Evolutionary conservation across 208 protist genomes (phyloP), one percentile per base, ranked within the genome.

Genomic region (Spongospora subterranea): DNA sequence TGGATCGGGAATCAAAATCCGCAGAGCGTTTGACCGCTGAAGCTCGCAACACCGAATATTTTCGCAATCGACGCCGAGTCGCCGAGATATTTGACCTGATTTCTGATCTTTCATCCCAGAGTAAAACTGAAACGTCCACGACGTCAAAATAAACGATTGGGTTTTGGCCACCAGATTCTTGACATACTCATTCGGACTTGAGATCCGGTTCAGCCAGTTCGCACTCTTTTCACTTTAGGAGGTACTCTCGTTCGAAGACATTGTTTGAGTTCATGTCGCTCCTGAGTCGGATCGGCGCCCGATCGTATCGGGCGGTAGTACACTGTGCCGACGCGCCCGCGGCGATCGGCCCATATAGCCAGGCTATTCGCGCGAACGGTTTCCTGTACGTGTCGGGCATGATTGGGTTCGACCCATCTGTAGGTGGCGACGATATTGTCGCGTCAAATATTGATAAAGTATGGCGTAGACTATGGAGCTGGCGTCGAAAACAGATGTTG

Each of bases 351-450:
- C 90, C 90, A 32, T 93, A 92, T 60, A 92, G 90, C 89, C 94
- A 93, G 45, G 93, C 90, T 38, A 40, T 94, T 17, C 71, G 71
- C 0, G 91, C 92, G 0, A 91, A 92, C 41, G 92, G 91, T 29
- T 65, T 95, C 24, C 38, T 95, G 41, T 95, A 77, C 39, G 88
- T 93, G 6, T 93, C 91, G 0, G 94, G 94, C n/a, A 92, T 94
- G 88, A 89, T 95, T 39, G 91, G 89, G 0, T 41, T 93, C 41
- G 45, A 92, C 76, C 65, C 89, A 0, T 40, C 0, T 20, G 93
- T 92, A 11, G 45, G 77, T 20, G 50, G 76, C 46, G 60, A 91
- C 20, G 6, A 71, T 20, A 17, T 0, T 35, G 45, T 88, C 0
- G 38, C 43, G n/a, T 77, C 94, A 43, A 53, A 90, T 11, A 91